These are phyloP conservation scores for Hypoxylon sp. DNA, from an alignment of 2,329 filamentous ascomycete genomes.

Conservation along the genomic window DNA sequence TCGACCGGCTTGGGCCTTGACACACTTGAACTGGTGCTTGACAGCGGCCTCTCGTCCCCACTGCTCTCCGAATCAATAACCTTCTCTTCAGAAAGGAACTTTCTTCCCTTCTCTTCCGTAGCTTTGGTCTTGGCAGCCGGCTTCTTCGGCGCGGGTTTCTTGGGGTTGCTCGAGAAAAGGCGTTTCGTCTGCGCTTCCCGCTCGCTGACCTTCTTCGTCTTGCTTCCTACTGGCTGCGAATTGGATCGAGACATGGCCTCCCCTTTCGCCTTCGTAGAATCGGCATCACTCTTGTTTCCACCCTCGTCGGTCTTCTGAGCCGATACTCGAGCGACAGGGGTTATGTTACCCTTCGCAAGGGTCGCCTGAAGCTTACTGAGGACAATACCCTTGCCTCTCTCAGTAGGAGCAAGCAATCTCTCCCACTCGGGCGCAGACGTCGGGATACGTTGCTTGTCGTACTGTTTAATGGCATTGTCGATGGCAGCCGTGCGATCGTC, in stretches of 20 bases:
- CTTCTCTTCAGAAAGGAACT: conserved; percentile 68
- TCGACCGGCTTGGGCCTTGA: conserved; percentile 52
- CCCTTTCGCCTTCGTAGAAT: conserved; percentile 54
- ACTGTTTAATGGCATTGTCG: conserved; percentile 71
- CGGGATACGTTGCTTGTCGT: conserved; percentile 70
- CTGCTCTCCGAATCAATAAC: conserved; percentile 69
- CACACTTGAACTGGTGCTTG: conserved; percentile 53
- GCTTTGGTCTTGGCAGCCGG: conserved; percentile 60
- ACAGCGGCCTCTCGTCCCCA: conserved; percentile 63
- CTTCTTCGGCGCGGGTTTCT: conserved; percentile 59
- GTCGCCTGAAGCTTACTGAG: conserved; percentile 72
- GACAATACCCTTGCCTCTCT: conserved; percentile 71
- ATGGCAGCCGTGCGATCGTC: conserved; percentile 71
- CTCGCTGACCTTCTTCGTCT: conserved; percentile 69
- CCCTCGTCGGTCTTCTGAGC: conserved; percentile 64
- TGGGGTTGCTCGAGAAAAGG: conserved; percentile 60
- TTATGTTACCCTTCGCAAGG: conserved; percentile 66
- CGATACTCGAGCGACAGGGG: conserved; percentile 63
- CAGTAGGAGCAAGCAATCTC: conserved; percentile 67
- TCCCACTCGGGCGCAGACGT: conserved; percentile 72
- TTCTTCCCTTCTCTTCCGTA: conserved; percentile 57
- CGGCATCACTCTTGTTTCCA: conserved; percentile 58
- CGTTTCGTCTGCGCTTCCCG: conserved; percentile 70
- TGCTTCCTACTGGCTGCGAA: conserved; percentile 64
- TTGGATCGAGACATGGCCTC: conserved; percentile 64